Evolutionary conservation across 2,329 filamentous ascomycete genomes (phyloP), one percentile per base, ranked within the genome.

Genomic region (Hirsutella rhossiliensis): DNA sequence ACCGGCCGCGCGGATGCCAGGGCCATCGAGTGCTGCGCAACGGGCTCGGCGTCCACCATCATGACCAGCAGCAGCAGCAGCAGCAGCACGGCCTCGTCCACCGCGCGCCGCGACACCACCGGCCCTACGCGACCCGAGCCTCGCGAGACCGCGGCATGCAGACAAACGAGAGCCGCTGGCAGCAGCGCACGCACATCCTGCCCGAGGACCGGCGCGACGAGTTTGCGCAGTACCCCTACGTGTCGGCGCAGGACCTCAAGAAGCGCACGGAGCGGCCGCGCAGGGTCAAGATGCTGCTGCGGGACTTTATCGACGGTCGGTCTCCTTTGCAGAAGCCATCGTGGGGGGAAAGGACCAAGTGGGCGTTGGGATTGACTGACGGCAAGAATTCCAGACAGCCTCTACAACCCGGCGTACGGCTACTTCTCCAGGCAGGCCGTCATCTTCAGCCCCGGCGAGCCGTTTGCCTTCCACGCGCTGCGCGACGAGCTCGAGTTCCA

Each of bases 391-490:
- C 3, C 55, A 94, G 89, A 96, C 67, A 92, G 87, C 59, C 68
- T 96, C 13, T 97, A 97, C 62, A 96, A 97, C 59, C 88, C 88
- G 0, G 75, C 87, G 53, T 97, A 96, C 59, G 89, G 90, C 53
- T 96, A 96, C 69, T 96, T 96, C 64, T 89, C 88, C 43, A 95
- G 94, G 57, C 87, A 95, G 60, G 90, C 87, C 56, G 88, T 94
- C 59, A 96, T 98, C 63, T 98, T 98, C 69, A 86, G 80, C 30
- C 87, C 90, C 11, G 88, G 88, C 45, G 82, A 89, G 50, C 87
- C 92, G 4, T 98, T 98, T 66, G 72, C 92, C 57, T 98, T 98
- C 69, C 79, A 76, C 54, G 62, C 67, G 18, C 78, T 98, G 55
- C 74, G 78, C 56, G 87, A 96, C 64, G 90, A 95, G 57, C 77